These are phyloP conservation scores for Eutrema salsugineum DNA, from an alignment of 441 rosid genomes.

Conservation along the genomic window DNA sequence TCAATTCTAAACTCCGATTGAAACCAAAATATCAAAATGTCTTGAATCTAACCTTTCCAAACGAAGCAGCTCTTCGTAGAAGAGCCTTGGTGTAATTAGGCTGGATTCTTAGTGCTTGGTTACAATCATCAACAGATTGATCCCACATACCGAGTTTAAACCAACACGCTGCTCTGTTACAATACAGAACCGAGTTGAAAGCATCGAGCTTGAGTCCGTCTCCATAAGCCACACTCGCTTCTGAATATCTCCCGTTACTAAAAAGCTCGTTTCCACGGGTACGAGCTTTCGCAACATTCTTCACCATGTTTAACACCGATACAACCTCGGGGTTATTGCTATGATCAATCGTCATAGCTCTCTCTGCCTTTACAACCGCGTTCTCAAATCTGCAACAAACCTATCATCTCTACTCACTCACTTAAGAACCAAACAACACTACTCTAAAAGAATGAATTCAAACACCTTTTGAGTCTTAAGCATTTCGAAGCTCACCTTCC, in stretches of 20 bases:
- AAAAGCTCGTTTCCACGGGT: conserved; percentile 56
- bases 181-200: conserved; percentile 56
- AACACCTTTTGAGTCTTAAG: neutral
- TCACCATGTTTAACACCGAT: conserved; percentile 42
- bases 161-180: conserved; percentile 80
- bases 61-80: conserved; percentile 66
- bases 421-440: conserved; percentile 29
- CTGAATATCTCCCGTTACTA: conserved; percentile 44
- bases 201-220: conserved; percentile 58
- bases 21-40: neutral
- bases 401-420: conserved; percentile 41
- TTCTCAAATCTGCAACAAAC: conserved; percentile 65
- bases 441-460: neutral
- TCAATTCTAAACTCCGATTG: neutral
- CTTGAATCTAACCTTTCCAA: conserved; percentile 45
- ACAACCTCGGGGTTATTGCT: conserved; percentile 39
- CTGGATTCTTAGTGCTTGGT: conserved; percentile 54
- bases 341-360: conserved; percentile 43
- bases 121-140: conserved; percentile 65
- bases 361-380: conserved; percentile 60
- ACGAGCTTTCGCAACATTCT: conserved; percentile 55
- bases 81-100: conserved; percentile 63
- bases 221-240: conserved; percentile 66
- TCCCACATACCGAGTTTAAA: conserved; percentile 67
- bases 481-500: conserved; percentile 57